Conservation (phyloP, 139 green algal species). For the Tetraselmis chui region DNA sequence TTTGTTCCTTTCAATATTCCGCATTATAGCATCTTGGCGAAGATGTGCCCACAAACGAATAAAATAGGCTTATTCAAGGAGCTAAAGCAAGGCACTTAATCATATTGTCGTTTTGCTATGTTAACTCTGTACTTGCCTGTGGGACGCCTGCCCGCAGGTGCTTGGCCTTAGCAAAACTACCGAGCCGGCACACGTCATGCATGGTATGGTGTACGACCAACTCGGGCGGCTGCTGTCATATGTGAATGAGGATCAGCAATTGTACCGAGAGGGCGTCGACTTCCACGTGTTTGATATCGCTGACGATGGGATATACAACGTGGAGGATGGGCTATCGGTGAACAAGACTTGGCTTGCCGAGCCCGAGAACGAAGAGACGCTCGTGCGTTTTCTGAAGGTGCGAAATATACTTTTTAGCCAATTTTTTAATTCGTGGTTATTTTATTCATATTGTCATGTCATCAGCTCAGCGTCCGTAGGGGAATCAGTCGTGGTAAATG, state of each 20-base stretch:
- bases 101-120: too few species aligned
- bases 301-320: not conserved
- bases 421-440: not conserved
- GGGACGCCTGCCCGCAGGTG: too few species aligned
- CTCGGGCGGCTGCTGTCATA: not conserved
- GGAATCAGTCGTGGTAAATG: too few species aligned
- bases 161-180: not conserved
- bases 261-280: not conserved
- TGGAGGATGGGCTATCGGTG: not conserved
- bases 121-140: too few species aligned
- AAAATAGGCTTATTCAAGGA: too few species aligned
- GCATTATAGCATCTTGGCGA: too few species aligned
- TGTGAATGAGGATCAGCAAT: not conserved
- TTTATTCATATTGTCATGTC: not conserved
- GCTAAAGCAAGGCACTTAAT: too few species aligned
- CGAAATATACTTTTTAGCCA: too few species aligned
- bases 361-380: not conserved
- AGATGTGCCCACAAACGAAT: too few species aligned
- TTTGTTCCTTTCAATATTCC: too few species aligned
- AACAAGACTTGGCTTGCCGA: not conserved
- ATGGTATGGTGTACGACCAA: not conserved
- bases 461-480: too few species aligned
- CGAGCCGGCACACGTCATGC: not conserved
- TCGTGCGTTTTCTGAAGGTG: not conserved
- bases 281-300: not conserved